Evolutionary conservation across 345 rosid genomes (phyloP), one percentile per base, ranked within the genome.

Genomic region (Alliaria petiolata): DNA sequence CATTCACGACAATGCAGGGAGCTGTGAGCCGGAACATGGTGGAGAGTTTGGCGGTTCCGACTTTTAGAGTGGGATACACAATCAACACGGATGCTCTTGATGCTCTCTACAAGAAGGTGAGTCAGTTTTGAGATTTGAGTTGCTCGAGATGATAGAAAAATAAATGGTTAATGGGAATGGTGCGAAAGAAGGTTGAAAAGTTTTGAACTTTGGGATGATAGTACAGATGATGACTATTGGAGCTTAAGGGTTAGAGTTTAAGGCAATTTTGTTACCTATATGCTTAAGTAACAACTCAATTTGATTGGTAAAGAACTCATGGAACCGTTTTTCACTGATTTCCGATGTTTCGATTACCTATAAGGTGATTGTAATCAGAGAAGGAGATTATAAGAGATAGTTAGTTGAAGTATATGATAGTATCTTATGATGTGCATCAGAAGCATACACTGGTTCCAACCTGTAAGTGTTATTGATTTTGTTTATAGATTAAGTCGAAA

Each of bases 21-120:
- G 96, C 91, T 0, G 97, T 93, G 72, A 78, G 89, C 61, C 79
- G 89, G 77, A 93, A 89, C 57, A 93, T 93, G 98, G 75, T 89
- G 76, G 89, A 90, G 83, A 91, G 96, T 74, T 75, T 93, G 76
- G 26, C 76, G 0, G 95, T 95, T 77, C 99, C 99, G 1, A 87
- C 96, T 15, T 95, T 86, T 67, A 81, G 97, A 77, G 97, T 95
- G 35, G 99, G 99, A 13, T 91, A 88, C 73, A 85, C 89, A 2
- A 85, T 95, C 61, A 79, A 85, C 17, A 83, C 95, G 0, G 84
- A 95, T 84, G 93, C 89, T 4, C 92, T 95, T 54, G 99, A 93
- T 81, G 89, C 92, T 66, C 87, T 91, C 44, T 89, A 89, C 79
- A 90, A 87, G 83, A 90, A 91, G 90, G 99, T 91, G 73, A 25